Evolutionary conservation across 2,329 filamentous ascomycete genomes (phyloP).

Genomic region (Penicillium sp.): DNA sequence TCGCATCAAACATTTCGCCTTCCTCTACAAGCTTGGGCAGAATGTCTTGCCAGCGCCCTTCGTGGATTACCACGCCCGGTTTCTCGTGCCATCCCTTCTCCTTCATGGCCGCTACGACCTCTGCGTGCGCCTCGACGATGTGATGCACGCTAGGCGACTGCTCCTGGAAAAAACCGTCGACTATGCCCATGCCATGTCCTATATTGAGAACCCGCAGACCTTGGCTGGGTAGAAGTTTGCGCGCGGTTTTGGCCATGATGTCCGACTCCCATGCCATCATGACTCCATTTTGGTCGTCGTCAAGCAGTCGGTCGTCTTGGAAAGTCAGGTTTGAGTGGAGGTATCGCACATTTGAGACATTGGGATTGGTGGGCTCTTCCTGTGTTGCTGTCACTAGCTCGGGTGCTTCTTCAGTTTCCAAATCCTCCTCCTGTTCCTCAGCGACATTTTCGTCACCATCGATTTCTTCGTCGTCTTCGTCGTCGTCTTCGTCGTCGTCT

Average conservation of each 20-base stretch:
- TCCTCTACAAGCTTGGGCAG: conserved; percentile 64
- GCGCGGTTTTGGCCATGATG: conserved; percentile 77
- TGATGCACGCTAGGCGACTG: conserved; percentile 68
- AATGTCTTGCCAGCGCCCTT: conserved; percentile 77
- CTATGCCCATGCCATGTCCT: conserved; percentile 87
- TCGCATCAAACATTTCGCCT: conserved; percentile 72
- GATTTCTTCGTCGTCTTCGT: conserved; percentile 30
- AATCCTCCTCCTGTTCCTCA: conserved; percentile 6
- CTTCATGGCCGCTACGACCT: conserved; percentile 66
- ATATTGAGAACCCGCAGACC: conserved; percentile 76
- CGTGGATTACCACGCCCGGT: conserved; percentile 57
- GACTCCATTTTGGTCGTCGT: conserved; percentile 73
- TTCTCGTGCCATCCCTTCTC: conserved; percentile 65
- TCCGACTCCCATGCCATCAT: conserved; percentile 93
- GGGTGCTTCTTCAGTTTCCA: conserved; percentile 4
- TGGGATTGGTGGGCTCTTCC: conserved; percentile 19
- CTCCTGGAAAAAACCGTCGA: conserved; percentile 71
- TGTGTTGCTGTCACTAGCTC: background rate
- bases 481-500: conserved; percentile 44
- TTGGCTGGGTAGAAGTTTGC: conserved; percentile 57
- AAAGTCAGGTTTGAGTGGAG: conserved; percentile 65
- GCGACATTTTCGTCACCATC: conserved; percentile 18
- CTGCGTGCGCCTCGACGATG: conserved; percentile 80
- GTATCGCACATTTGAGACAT: conserved; percentile 64
- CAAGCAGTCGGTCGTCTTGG: conserved; percentile 63